Conservation (phyloP, 2,329 filamentous ascomycete species). For the Penicillium palitans region DNA sequence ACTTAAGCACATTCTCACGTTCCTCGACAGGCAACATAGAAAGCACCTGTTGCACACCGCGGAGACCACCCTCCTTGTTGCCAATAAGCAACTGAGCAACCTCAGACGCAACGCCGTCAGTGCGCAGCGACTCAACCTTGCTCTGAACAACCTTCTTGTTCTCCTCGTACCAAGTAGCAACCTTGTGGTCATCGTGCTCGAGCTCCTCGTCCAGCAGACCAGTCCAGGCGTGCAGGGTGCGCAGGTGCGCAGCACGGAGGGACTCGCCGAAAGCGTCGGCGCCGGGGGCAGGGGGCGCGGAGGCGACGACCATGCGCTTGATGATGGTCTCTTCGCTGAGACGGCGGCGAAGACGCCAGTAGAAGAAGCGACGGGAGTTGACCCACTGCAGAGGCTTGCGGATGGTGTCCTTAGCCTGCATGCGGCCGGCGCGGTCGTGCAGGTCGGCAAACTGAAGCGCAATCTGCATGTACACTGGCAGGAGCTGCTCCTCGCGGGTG, state of each 20-base stretch:
- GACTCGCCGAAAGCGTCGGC: slow-evolving; percentile 43
- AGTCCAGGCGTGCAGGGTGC: slow-evolving; percentile 79
- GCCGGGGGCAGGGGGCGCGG: slow-evolving; percentile 42
- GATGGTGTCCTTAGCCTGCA: slow-evolving; percentile 96
- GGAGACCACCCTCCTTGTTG: slow-evolving; percentile 70
- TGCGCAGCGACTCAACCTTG: slow-evolving; percentile 82
- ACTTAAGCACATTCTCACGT: slow-evolving; percentile 76
- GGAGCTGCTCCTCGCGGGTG: slow-evolving; percentile 79
- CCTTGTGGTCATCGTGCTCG: slow-evolving; percentile 74
- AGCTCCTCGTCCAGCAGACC: slow-evolving; percentile 68
- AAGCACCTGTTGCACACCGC: slow-evolving; percentile 82
- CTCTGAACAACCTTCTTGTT: slow-evolving; percentile 79
- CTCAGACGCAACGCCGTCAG: slow-evolving; percentile 68
- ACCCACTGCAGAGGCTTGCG: slow-evolving; percentile 81
- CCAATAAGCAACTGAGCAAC: slow-evolving; percentile 67
- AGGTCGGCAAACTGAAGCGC: slow-evolving; percentile 96
- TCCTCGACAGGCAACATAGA: slow-evolving; percentile 85
- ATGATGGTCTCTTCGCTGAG: slow-evolving; percentile 97
- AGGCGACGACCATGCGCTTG: slow-evolving; percentile 70
- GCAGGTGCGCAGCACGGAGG: slow-evolving; percentile 66
- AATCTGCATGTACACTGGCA: slow-evolving; percentile 93
- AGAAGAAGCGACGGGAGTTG: slow-evolving; percentile 94
- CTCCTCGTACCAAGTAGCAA: slow-evolving; percentile 94
- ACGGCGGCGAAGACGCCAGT: slow-evolving; percentile 96
- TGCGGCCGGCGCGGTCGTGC: slow-evolving; percentile 93